phyloP scores from a whole-genome alignment of 768 basidiomycete genomes.

The Naganishia antarctica region DNA sequence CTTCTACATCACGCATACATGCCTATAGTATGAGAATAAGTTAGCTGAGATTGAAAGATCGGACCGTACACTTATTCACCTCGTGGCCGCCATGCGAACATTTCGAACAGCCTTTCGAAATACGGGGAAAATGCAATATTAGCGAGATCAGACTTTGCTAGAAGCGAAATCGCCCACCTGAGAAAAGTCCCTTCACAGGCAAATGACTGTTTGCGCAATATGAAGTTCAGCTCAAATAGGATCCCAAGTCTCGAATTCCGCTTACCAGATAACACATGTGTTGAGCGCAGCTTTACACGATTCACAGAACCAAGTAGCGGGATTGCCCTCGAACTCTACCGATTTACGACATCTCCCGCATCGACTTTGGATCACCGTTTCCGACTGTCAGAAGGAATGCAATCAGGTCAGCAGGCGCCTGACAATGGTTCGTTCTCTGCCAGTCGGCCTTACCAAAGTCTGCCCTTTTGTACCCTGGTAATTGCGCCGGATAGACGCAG shows the following conservation, averaged over 20 bases:
- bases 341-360: slow-evolving; percentile 23
- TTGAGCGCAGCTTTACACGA: slow-evolving; percentile 24
- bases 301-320: slow-evolving; percentile 24
- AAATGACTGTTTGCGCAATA: slow-evolving; percentile 21
- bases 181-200: slow-evolving; percentile 18
- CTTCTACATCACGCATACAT: slow-evolving; percentile 9
- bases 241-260: no score
- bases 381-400: slow-evolving; percentile 4
- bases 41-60: neutral
- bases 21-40: neutral
- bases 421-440: neutral
- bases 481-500: slow-evolving; percentile 18
- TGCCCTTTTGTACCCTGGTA: slow-evolving; percentile 1
- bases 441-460: slow-evolving; percentile 21
- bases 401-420: no score
- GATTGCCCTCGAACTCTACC: slow-evolving; percentile 12
- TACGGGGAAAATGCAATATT: neutral
- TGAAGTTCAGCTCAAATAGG: no score
- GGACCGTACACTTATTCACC: neutral
- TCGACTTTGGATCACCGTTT: slow-evolving; percentile 24
- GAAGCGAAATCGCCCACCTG: neutral
- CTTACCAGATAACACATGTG: slow-evolving; percentile 27
- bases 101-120: slow-evolving; percentile 1
- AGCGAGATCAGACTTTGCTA: neutral
- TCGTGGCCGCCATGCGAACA: slow-evolving; percentile 23